Evolutionary conservation across 208 protist genomes (phyloP), one percentile per base, ranked within the genome.

Genomic region (Leishmania turanica): DNA sequence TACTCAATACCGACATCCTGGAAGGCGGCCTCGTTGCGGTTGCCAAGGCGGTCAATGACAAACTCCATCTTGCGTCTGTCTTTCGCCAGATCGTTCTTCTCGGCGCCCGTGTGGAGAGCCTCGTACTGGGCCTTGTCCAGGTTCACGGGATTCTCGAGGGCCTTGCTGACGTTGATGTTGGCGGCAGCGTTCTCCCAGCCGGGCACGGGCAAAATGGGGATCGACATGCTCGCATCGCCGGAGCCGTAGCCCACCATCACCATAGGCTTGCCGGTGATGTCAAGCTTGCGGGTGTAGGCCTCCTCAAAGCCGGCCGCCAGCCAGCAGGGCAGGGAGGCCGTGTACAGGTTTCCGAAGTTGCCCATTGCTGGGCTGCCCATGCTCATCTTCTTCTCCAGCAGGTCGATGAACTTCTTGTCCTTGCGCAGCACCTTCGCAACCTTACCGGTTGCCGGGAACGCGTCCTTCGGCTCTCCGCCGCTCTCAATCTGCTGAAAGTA

Each of bases 261-360:
- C 93, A 98, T 98, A 24, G 91, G 92, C 85, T 95, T 91, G 62
- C 88, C 88, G 64, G 90, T 88, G 70, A 98, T 95, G 86, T 96
- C 93, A 68, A 94, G 88, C 79, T 95, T 96, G 80, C 87, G 90
- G 11, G 42, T 85, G 80, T 93, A 91, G 53, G 95, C 95, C 87
- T 98, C 93, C 84, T 96, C 95, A 77, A 96, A 95, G 53, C 95
- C 95, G 70, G 93, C 93, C 62, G 93, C 93, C 75, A 98, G 81
- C 95, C 95, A 98, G 87, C 92, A 96, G 11, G 95, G 95, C 64
- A 98, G 90, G 72, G 95, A 98, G 49, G 95, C 95, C 31, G 95
- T 97, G 91, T 98, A 98, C 66, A 98, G 88, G 83, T 98, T 98
- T 78, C 95, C 95, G 84, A 96, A 96, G 82, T 97, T 95, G 75